phyloP scores from a whole-genome alignment of 208 protist genomes.

The Leishmania amazonensis region DNA sequence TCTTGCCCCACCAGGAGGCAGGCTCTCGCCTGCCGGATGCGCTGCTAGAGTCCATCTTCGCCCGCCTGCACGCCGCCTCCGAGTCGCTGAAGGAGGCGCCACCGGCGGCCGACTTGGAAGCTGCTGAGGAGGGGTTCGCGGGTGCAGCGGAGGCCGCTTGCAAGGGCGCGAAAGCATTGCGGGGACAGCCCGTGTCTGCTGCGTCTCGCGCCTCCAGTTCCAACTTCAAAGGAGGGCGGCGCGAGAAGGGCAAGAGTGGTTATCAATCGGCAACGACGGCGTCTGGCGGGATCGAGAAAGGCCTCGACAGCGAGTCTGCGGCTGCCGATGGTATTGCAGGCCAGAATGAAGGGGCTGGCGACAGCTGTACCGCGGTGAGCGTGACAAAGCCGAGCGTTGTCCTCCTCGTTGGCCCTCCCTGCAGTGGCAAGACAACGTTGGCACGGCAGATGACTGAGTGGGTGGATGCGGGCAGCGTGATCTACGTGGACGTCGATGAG shows the following conservation, averaged over 20 bases:
- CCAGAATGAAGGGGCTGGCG: background rate
- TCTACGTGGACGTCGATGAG: slow-evolving; percentile 55
- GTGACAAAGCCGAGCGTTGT: slow-evolving; percentile 28
- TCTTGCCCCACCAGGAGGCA: slow-evolving; percentile 65
- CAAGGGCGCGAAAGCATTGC: background rate
- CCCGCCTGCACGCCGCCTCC: slow-evolving; percentile 29
- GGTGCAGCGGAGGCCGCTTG: background rate
- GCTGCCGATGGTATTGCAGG: background rate
- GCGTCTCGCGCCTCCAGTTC: background rate
- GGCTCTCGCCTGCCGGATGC: slow-evolving; percentile 70
- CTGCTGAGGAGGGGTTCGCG: background rate
- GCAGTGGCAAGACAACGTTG: slow-evolving; percentile 76
- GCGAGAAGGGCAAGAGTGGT: slow-evolving; percentile 14
- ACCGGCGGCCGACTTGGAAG: background rate
- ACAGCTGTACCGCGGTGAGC: background rate
- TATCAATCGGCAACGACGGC: background rate
- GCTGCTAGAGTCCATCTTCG: slow-evolving; percentile 74
- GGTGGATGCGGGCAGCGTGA: slow-evolving; percentile 6
- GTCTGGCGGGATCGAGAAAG: background rate
- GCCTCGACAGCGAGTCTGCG: background rate
- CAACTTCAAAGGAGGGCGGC: slow-evolving; percentile 7
- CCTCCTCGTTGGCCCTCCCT: slow-evolving; percentile 80
- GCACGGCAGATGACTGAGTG: slow-evolving; percentile 37
- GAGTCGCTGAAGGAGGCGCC: slow-evolving; percentile 12
- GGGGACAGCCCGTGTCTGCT: background rate